Base-by-base conservation (phyloP, 306 rosid genomes). In the Cercis canadensis region DNA sequence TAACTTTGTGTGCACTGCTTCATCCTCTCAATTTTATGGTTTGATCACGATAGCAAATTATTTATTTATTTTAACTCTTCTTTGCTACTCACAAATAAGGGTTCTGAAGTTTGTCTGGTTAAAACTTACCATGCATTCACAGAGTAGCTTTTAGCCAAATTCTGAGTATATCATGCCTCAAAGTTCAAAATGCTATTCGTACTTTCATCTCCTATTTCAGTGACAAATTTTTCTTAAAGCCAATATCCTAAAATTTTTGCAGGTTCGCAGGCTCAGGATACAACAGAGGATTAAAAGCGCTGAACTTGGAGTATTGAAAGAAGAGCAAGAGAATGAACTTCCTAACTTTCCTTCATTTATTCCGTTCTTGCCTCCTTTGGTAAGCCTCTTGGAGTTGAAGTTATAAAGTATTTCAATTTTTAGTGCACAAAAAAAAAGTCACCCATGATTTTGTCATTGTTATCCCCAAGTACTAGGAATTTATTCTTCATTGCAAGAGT, bases 351-450 rank as follows among this genome's bases (percentile, higher is more conserved):
- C 96, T 63, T 94, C 98, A 3, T 94, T 91, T 80, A 94, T 94
- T 70, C 98, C 98, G 9, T 94, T 94, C 81, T 87, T 94, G 90
- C 98, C 98, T 78, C 98, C 97, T 54, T 69, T 90, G 86, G 98
- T 94, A 72, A 80, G 89, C 55, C 76, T 82, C 62, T 59, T 77
- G 29, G 60, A 40, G 37, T 57, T 52, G 15, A 11, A 41, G 56
- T 41, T 45, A 31, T 47, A 19, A 62, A n/a, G n/a, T n/a, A n/a
- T n/a, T 52, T 54, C 57, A 62, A 15, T 44, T 41, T 36, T 56
- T 52, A 53, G 33, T 36, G 53, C 67, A 11, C 21, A 46, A 61
- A 53, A 56, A 33, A 46, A 44, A 45, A 50, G 98, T 90, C 59
- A 81, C 81, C 97, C 10, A 12, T n/a, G n/a, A n/a, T n/a, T n/a